Base-by-base conservation (phyloP, 148 eudicot species). In the Polygonum aviculare region DNA sequence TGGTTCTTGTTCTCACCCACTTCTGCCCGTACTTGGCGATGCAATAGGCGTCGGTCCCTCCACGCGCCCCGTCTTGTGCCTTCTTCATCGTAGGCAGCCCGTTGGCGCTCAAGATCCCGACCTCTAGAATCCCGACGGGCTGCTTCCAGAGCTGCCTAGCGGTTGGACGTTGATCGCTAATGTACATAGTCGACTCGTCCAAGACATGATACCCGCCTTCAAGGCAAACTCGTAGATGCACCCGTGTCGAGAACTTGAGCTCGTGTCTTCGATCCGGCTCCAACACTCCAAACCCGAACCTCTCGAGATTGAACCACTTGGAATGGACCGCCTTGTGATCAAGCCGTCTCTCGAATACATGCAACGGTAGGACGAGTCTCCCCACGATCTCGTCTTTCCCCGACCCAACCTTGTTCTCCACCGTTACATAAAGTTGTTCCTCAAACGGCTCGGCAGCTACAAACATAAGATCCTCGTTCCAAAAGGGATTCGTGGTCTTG, bases 181-280 rank as follows among this genome's bases (percentile, higher is more conserved):
- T 84, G n/a, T 84, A 84, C 87, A 84, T 84, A 5, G 87, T 84
- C 33, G 87, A 82, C 67, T 84, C 87, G 60, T 85, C 87, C 11
- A 85, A 79, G 19, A 85, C 87, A 48, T 85, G 87, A 49, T 85
- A 85, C 2, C 87, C 87, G 14, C 87, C 87, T 69, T 85, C 87
- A 1, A 85, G 81, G 21, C 85, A 85, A 0, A 82, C 80, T 48
- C 87, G 51, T 15, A 85, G 76, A 67, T 85, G 87, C 12, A 85
- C 75, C 33, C 85, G 76, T 0, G 83, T 85, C 3, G 87, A 82
- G 69, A 85, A 85, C 51, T 85, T 85, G 2, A 63, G 83, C 67
- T 85, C 87, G 19, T 85, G 76, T 59, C 77, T 82, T 33, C 55
- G 69, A 16, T 85, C 85, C 12, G 85, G 85, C 63, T 85, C 87